Percentiles rank a stretch among this genome's conserved stretches.
phyloP scores from a whole-genome alignment of 2,329 filamentous ascomycete genomes.

The Diaporthe sp. region DNA sequence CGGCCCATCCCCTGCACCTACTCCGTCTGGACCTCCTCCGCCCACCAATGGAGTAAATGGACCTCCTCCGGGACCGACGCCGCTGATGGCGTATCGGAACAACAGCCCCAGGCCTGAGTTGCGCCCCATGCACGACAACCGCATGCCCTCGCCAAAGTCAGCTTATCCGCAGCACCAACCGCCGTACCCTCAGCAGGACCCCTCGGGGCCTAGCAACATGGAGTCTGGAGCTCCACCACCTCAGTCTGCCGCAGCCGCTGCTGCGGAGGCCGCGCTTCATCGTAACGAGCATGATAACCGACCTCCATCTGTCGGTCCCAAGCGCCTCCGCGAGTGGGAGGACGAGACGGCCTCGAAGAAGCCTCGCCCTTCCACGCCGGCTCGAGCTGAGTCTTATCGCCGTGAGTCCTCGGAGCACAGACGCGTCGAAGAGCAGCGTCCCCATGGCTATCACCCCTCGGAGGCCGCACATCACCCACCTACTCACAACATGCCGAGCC shows the following conservation, averaged over 20 bases:
- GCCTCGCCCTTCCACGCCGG: slow-evolving; percentile 82
- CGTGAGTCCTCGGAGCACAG: slow-evolving; percentile 83
- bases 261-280: slow-evolving; percentile 69
- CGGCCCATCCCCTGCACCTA: slow-evolving; percentile 63
- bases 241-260: slow-evolving; percentile 65
- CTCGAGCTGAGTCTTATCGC: slow-evolving; percentile 74
- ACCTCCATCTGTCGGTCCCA: slow-evolving; percentile 84
- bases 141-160: slow-evolving; percentile 91
- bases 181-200: slow-evolving; percentile 79
- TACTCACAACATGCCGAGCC: slow-evolving; percentile 70
- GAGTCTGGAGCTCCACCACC: slow-evolving; percentile 78
- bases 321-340: slow-evolving; percentile 94
- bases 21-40: slow-evolving; percentile 55
- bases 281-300: slow-evolving; percentile 73
- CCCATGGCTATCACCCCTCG: slow-evolving; percentile 87
- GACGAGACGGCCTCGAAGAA: slow-evolving; percentile 86
- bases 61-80: slow-evolving; percentile 62
- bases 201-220: slow-evolving; percentile 74
- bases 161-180: slow-evolving; percentile 84
- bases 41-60: slow-evolving; percentile 57
- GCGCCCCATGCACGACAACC: slow-evolving; percentile 84
- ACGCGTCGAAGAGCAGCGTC: slow-evolving; percentile 74
- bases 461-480: slow-evolving; percentile 90
- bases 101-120: slow-evolving; percentile 88
- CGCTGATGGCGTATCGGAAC: slow-evolving; percentile 80